Base-by-base conservation (phyloP, 2,329 filamentous ascomycete species). In the Chalara sp. region DNA sequence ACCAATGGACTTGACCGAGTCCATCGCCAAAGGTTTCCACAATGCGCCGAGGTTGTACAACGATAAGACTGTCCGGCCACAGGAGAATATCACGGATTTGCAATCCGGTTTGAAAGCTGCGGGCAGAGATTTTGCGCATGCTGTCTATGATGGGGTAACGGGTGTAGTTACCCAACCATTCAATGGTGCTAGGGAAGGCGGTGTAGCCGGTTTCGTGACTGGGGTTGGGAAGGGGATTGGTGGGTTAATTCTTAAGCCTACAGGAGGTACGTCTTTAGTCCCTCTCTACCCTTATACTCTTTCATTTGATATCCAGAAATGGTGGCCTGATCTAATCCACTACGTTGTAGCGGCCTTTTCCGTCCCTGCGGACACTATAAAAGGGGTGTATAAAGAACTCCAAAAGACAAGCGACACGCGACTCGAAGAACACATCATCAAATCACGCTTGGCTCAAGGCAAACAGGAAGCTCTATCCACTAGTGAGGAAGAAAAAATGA, bases 41-140 rank as follows among this genome's bases (percentile, higher is more conserved):
- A 86, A 86, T 56, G 80, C 80, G 0, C 83, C 83, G 1, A 75
- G 81, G 2, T 71, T 87, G 1, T 87, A 86, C 56, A 82, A 82
- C 21, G 83, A 87, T 58, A 75, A 80, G 49, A 86, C 81, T 1
- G 83, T 41, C 10, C 6, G 44, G n/a, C 32, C 12, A 8, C 6
- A 32, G 44, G 48, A 46, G 6, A 31, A n/a, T 4, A 40, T 50
- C 11, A 46, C 32, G 6, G 48, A 44, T 28, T 7, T 37, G 6
- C 32, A 28, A 5, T 40, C 32, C 43, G 48, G 48, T 10, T 31
- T 50, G 11, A 46, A 46, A 21, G 48, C 44, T 21, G 48, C 48
- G 40, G 48, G 48, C 10, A 46, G 74, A 51, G 81, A 83, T 62
- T 75, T 86, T 33, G 65, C 75, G 0, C 80, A 78, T 51, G 82